Percentiles rank a stretch among this genome's conserved stretches.
phyloP scores from a whole-genome alignment of 495 filamentous ascomycete genomes.

The Tuber microsphaerosporum region DNA sequence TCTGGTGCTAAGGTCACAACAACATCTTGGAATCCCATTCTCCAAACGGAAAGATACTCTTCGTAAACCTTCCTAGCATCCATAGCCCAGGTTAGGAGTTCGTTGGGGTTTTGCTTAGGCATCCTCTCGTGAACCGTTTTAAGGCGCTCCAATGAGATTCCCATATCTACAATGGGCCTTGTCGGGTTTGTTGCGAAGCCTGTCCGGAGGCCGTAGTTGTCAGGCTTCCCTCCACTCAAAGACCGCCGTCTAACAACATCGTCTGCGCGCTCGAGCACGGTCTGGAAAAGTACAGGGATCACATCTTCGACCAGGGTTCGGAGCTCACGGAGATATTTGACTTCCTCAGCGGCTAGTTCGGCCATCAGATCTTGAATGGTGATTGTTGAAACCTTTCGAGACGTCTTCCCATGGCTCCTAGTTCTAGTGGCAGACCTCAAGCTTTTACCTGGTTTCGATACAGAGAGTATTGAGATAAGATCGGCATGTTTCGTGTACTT shows the following conservation, averaged over 20 bases:
- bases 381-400: constrained; percentile 57
- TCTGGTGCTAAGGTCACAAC: constrained; percentile 82
- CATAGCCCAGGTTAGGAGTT: constrained; percentile 72
- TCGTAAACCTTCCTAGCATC: constrained; percentile 69
- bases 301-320: constrained; percentile 93
- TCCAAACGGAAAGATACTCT: constrained; percentile 84
- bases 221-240: constrained; percentile 49
- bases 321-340: constrained; percentile 85
- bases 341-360: constrained; percentile 76
- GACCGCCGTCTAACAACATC: constrained; percentile 43
- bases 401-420: constrained; percentile 53
- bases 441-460: constrained; percentile 61
- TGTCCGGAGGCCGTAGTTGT: constrained; percentile 37
- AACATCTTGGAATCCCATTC: constrained; percentile 89
- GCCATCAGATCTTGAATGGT: constrained; percentile 67
- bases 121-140: constrained; percentile 71
- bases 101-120: constrained; percentile 60
- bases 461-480: constrained; percentile 82
- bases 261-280: constrained; percentile 65
- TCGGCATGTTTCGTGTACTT: constrained; percentile 87
- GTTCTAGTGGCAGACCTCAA: constrained; percentile 52
- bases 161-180: constrained; percentile 91
- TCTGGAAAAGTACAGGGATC: constrained; percentile 81
- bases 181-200: constrained; percentile 53
- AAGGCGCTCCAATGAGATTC: constrained; percentile 75